Base-by-base conservation (phyloP, 768 basidiomycete genomes). In the Coprinopsis marcescibilis region DNA sequence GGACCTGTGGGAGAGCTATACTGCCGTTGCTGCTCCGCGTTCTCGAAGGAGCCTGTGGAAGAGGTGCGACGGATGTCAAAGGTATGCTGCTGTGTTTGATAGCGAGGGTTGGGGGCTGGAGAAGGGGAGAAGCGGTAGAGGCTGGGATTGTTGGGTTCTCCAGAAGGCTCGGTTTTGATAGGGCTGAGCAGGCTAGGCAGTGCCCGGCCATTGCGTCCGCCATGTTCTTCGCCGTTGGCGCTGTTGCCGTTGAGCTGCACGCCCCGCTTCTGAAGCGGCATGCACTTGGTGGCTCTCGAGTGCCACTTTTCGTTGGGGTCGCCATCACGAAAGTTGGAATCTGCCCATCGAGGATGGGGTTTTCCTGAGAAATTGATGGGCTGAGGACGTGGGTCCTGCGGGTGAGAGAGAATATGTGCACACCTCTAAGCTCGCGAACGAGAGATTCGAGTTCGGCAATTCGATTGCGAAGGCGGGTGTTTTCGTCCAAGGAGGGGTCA, bases 381-480 rank as follows among this genome's bases (percentile, higher is more conserved):
- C n/a, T n/a, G 34, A 13, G 29, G 42, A 25, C 34, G 27, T 27
- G 45, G 27, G 17, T 8, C 29, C 24, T 11, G 29, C 24, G 19
- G 34, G 30, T 25, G 35, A 29, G 43, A 32, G 30, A 13, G 29
- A 45, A 52, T 41, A 42, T 30, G n/a, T n/a, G 51, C 61, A 44
- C 64, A 85, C 86, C 87, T 61, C 90, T 77, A 23, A 96, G 70
- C 61, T 94, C 92, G 52, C 92, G 76, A 27, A 95, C 90, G 25
- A 94, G 78, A 56, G 86, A 88, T 65, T 96, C 92, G 45, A 96
- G 80, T 66, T 96, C 92, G 30, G 90, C 91, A 54, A 96, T 91
- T 40, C 92, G 73, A 56, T 88, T 86, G 48, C 89, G 77, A 46
- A 94, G 73, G 47, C 87, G 81, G 13, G 89, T 91, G 49, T 76